These are phyloP conservation scores for Pleurotus platypus DNA, from an alignment of 768 basidiomycete species.

Conservation along the genomic window DNA sequence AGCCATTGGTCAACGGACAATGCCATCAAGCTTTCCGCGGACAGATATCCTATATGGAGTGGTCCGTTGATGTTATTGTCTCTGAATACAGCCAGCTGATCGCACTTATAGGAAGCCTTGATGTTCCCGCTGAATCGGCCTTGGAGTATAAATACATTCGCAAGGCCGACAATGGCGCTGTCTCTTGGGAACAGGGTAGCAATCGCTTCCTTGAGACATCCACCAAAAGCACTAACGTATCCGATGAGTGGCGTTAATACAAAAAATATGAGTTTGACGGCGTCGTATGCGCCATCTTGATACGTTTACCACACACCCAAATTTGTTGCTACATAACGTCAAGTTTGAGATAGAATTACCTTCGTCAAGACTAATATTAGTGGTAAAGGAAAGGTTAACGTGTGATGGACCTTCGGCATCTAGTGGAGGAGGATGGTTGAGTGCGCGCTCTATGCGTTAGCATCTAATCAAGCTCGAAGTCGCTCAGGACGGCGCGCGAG, in stretches of 20 bases:
- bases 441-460: no score
- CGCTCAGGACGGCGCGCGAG: no score
- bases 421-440: no score
- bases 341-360: no score
- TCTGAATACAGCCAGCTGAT: background rate
- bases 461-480: no score
- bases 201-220: slow-evolving; percentile 5
- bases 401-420: no score
- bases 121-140: slow-evolving; percentile 46
- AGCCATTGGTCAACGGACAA: slow-evolving; percentile 57
- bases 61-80: slow-evolving; percentile 29
- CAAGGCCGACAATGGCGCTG: slow-evolving; percentile 40
- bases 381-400: no score
- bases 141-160: slow-evolving; percentile 75
- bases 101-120: slow-evolving; percentile 47
- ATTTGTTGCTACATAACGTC: no score
- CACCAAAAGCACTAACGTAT: background rate
- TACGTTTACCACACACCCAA: background rate
- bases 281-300: background rate
- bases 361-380: no score
- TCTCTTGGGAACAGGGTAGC: slow-evolving; percentile 55
- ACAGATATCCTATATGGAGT: slow-evolving; percentile 65
- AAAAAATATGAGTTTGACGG: no score
- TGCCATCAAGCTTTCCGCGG: slow-evolving; percentile 51
- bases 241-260: background rate